Base-by-base conservation (phyloP, 257 asterid species). In the Ballota nigra region DNA sequence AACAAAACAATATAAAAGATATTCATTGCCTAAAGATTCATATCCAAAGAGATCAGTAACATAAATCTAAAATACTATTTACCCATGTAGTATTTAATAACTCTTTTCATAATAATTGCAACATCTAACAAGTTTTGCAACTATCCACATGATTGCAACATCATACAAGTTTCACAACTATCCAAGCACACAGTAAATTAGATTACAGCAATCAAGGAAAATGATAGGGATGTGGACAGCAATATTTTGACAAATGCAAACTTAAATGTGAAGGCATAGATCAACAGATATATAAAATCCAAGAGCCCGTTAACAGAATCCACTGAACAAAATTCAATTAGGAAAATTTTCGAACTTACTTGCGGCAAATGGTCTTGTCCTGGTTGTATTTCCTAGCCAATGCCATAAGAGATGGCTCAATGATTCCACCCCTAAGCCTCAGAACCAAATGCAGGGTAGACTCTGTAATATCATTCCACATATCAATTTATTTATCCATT, bases 331-430 rank as follows among this genome's bases (percentile, higher is more conserved):
- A 74, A 45, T 3, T 13, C 26, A 40, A 16, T 26, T 1, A 19
- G 53, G 53, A 45, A 38, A 45, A 4, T 15, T 5, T 7, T 45
- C 2, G 70, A 60, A 55, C 84, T 72, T 70, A 86, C 91, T 83
- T 83, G 86, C 91, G 86, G 86, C 91, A 86, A 70, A 83, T 86
- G 82, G 78, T 79, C 81, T 86, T 86, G 31, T 81, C 85, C 75
- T 83, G 91, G 38, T 83, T 81, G 76, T 82, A 84, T 64, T 86
- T 86, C 83, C 83, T 78, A 4, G 92, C 92, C 85, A 86, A 73
- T 1, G 83, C 85, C 88, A 77, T 81, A 24, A 86, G 88, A 40
- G 87, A 79, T 0, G 88, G 91, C 63, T 86, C 91, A 33, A 81
- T 83, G 41, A 76, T 82, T 49, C 88, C 91, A 68, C 91, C 91